Base-by-base conservation (phyloP, 768 basidiomycete genomes). In the Tricholoma matsutake region DNA sequence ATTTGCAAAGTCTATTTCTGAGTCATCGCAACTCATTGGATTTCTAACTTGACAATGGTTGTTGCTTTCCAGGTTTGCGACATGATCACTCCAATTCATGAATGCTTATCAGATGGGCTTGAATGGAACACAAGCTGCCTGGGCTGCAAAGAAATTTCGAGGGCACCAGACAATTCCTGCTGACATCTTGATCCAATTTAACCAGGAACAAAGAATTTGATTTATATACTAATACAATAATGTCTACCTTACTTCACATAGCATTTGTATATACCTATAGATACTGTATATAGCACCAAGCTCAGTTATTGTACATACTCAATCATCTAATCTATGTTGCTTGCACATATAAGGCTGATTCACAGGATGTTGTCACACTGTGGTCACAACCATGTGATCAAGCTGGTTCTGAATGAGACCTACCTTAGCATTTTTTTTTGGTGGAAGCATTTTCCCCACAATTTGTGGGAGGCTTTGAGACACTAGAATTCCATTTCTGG, bases 51-150 rank as follows among this genome's bases (percentile, higher is more conserved):
- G 41, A 43, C 41, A 43, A 43, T n/a, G 41, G 41, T 43, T 43
- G 41, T 43, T n/a, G n/a, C 18, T 43, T 20, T 43, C 41, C 18
- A 60, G 58, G 22, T 60, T 53, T 60, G 47, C 58, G n/a, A 60
- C 29, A 31, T 25, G 58, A 20, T 52, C 61, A 54, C 56, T 47
- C 25, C 8, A 28, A 34, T 62, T 52, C 54, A 59, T 34, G 43
- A 22, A 45, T 51, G 35, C 55, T 6, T 63, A 58, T 41, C 53
- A 54, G n/a, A 45, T 65, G 45, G 41, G 56, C n/a, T 54, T 56
- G 11, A 65, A 64, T 51, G 59, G 61, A 28, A 62, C 53, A 29
- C 47, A 59, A 20, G 61, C 61, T 14, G 58, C 61, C 37, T 62
- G 61, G 61, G 61, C 58, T 34, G 49, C 51, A 31, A 63, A 63